A percentile compares a stretch with the other conserved stretches of the same genome.
These are phyloP conservation scores for Penicillium brasilianum DNA, from an alignment of 2,329 filamentous ascomycete species.

Conservation along the genomic window DNA sequence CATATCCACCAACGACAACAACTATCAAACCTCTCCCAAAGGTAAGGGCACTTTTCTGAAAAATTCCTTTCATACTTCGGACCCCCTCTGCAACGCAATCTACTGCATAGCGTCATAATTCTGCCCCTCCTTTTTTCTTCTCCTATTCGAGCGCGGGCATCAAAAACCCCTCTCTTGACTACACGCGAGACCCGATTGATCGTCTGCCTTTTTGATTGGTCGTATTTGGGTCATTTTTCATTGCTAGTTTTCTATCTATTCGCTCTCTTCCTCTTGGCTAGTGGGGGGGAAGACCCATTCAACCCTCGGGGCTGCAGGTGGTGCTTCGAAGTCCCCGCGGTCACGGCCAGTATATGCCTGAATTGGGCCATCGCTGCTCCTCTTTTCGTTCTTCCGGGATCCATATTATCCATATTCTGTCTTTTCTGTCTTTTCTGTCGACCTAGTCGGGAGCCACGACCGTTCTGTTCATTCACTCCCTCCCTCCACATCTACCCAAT, in stretches of 20 bases:
- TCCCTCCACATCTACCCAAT: constrained; percentile 1
- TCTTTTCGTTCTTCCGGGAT: neutral
- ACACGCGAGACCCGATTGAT: constrained; percentile 27
- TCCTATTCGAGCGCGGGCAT: constrained; percentile 10
- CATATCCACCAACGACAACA: neutral
- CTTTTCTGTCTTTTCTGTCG: too few relatives aligned
- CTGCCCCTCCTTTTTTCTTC: constrained; percentile 18
- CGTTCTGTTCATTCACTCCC: neutral
- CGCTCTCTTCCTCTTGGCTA: neutral
- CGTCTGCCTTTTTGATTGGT: constrained; percentile 10
- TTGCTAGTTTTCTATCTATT: constrained; percentile 5
- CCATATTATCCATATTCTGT: neutral
- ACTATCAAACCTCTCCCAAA: constrained; percentile 7
- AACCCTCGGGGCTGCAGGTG: constrained; percentile 1
- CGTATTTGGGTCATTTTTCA: constrained; percentile 4
- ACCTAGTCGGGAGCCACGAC: neutral
- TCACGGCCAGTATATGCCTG: constrained; percentile 17
- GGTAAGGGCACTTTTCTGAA: constrained; percentile 22
- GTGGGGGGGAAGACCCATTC: constrained; percentile 8
- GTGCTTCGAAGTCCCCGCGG: constrained; percentile 8
- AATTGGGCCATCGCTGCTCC: constrained; percentile 1
- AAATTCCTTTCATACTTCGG: too few relatives aligned
- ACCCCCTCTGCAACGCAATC: neutral
- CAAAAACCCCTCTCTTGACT: constrained; percentile 1
- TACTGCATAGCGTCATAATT: constrained; percentile 2